These are phyloP conservation scores for Pestalotiopsis sp. DNA, from an alignment of 2,329 filamentous ascomycete genomes.

Conservation along the genomic window DNA sequence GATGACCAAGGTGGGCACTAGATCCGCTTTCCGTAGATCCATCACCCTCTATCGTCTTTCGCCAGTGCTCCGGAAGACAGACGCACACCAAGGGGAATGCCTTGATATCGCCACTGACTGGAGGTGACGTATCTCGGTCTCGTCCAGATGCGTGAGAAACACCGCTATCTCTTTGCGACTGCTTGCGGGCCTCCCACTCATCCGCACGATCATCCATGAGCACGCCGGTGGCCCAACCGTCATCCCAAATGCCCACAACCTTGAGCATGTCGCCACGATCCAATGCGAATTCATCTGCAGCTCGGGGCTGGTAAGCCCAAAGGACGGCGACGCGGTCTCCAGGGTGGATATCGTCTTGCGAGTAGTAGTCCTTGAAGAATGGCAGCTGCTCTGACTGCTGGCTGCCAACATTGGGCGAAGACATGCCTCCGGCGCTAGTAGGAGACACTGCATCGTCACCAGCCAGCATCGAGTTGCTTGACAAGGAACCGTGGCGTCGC, in stretches of 20 bases:
- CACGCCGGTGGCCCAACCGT: slow-evolving; percentile 96
- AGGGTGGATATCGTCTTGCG: slow-evolving; percentile 91
- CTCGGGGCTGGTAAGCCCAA: slow-evolving; percentile 96
- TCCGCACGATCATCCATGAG: slow-evolving; percentile 82
- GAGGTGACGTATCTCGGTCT: slow-evolving; percentile 62
- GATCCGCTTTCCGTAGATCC: slow-evolving; percentile 68
- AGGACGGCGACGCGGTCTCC: slow-evolving; percentile 87
- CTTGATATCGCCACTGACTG: slow-evolving; percentile 82
- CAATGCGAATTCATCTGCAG: slow-evolving; percentile 88
- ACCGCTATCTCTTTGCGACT: slow-evolving; percentile 87
- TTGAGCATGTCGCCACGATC: slow-evolving; percentile 98
- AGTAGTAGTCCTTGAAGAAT: slow-evolving; percentile 99
- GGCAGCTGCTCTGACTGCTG: slow-evolving; percentile 94
- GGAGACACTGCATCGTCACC: slow-evolving; percentile 75
- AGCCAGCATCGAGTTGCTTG: slow-evolving; percentile 78
- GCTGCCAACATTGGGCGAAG: slow-evolving; percentile 81
- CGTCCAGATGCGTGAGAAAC: slow-evolving; percentile 79
- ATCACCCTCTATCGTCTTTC: slow-evolving; percentile 93
- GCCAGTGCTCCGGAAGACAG: slow-evolving; percentile 93
- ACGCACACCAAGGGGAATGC: slow-evolving; percentile 97
- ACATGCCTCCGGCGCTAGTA: slow-evolving; percentile 68
- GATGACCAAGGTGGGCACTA: slow-evolving; percentile 30
- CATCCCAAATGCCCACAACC: slow-evolving; percentile 97
- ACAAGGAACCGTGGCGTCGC: slow-evolving; percentile 85
- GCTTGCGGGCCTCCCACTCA: slow-evolving; percentile 79